Percentiles rank a stretch among this genome's conserved stretches.
Conservation (phyloP, 345 rosid species). For the Pelargonium nanum region DNA sequence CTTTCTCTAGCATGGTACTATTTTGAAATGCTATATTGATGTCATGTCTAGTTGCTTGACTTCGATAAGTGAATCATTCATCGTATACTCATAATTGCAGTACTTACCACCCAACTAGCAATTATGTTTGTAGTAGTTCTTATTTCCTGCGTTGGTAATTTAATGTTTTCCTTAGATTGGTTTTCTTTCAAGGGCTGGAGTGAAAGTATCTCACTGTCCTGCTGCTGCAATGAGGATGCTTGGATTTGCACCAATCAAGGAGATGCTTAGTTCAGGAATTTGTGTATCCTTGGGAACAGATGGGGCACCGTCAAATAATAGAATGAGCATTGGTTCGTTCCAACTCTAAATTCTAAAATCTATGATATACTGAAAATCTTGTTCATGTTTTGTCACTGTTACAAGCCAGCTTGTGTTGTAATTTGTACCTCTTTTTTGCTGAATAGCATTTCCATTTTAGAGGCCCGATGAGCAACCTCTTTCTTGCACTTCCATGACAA, state of each 20-base stretch:
- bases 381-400: slow-evolving; percentile 3
- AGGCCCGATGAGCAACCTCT: background rate
- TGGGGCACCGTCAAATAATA: slow-evolving; percentile 73
- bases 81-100: background rate
- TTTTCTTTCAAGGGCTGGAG: slow-evolving; percentile 47
- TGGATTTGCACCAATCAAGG: slow-evolving; percentile 54
- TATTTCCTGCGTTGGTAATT: background rate
- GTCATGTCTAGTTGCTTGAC: too few species aligned
- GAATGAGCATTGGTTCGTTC: slow-evolving; percentile 66
- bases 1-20: too few species aligned
- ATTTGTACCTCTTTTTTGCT: background rate
- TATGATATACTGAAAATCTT: background rate
- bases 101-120: background rate
- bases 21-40: background rate
- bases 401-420: background rate
- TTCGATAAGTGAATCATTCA: background rate
- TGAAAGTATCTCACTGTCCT: slow-evolving; percentile 69
- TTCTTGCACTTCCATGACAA: background rate
- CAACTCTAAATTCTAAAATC: slow-evolving; percentile 8
- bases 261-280: slow-evolving; percentile 55
- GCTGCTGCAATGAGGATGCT: slow-evolving; percentile 74
- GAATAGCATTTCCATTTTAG: background rate
- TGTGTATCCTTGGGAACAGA: slow-evolving; percentile 71
- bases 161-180: slow-evolving; percentile 30
- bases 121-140: background rate